Conservation (phyloP, 1,284 basidiomycete species). For the Xanthoconium separans region DNA sequence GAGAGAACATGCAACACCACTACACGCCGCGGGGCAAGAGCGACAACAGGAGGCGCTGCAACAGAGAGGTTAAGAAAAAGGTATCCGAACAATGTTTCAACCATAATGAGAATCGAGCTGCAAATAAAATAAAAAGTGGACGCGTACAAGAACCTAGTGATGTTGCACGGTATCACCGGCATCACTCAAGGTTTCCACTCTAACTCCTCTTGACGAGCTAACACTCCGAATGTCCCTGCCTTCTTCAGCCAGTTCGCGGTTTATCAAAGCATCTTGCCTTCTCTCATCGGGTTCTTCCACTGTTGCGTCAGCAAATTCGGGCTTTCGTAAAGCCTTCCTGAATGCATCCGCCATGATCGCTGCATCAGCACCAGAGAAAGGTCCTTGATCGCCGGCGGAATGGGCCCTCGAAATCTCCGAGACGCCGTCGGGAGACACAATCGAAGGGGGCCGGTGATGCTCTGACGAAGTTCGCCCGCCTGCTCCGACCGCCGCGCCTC, state of each 20-base stretch:
- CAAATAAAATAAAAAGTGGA: constrained; percentile 33
- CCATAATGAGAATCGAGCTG: constrained; percentile 32
- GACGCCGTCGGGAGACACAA: constrained; percentile 60
- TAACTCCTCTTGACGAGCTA: constrained; percentile 70
- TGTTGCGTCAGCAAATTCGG: constrained; percentile 68
- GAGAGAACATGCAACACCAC: constrained; percentile 27
- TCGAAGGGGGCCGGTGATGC: constrained; percentile 42
- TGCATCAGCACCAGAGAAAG: constrained; percentile 78
- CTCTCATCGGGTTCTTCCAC: constrained; percentile 62
- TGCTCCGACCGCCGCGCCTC: constrained; percentile 34
- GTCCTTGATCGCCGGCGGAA: constrained; percentile 55
- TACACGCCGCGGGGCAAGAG: constrained; percentile 27
- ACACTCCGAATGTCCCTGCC: constrained; percentile 80
- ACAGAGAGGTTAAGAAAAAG: constrained; percentile 30
- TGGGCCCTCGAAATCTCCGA: constrained; percentile 64
- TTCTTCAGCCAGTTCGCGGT: constrained; percentile 75
- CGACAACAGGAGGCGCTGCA: constrained; percentile 32
- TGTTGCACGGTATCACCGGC: constrained; percentile 54
- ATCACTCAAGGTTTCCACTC: constrained; percentile 68
- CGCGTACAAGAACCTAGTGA: constrained; percentile 39
- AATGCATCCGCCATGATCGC: constrained; percentile 89
- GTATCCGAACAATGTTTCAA: constrained; percentile 35
- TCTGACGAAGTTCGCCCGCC: constrained; percentile 29
- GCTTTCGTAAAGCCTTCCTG: constrained; percentile 78
- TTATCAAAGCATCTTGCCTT: constrained; percentile 51